Percentiles rank a stretch among this genome's conserved stretches.
phyloP scores from a whole-genome alignment of 2,329 filamentous ascomycete genomes.

The Fusarium udum region DNA sequence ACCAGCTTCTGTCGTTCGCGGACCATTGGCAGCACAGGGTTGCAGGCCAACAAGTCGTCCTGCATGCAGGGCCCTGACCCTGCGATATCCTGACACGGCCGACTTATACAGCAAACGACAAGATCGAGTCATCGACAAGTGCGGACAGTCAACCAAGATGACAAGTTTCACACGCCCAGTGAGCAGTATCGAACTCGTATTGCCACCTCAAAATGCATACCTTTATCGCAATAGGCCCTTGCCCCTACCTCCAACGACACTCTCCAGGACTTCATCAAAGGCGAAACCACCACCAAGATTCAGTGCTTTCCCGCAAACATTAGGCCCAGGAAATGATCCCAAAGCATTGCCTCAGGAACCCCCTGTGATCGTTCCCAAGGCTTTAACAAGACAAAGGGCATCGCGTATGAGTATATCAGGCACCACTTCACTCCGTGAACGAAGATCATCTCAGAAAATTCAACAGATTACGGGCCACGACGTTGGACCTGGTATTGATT shows the following conservation, averaged over 20 bases:
- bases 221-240: slow-evolving; percentile 37
- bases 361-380: slow-evolving; percentile 10
- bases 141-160: slow-evolving; percentile 20
- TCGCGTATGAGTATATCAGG: slow-evolving; percentile 34
- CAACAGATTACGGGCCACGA: slow-evolving; percentile 55
- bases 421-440: slow-evolving; percentile 30
- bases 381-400: slow-evolving; percentile 27
- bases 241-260: slow-evolving; percentile 30
- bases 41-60: slow-evolving; percentile 23
- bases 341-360: slow-evolving; percentile 29
- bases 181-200: slow-evolving; percentile 30
- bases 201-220: slow-evolving; percentile 38
- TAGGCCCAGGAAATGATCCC: slow-evolving; percentile 34
- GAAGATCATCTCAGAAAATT: slow-evolving; percentile 51
- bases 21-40: slow-evolving; percentile 12
- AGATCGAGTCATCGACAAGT: background rate
- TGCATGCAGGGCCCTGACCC: slow-evolving; percentile 20
- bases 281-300: slow-evolving; percentile 21
- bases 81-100: slow-evolving; percentile 6
- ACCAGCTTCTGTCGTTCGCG: slow-evolving; percentile 14
- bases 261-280: slow-evolving; percentile 12
- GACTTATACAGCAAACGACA: background rate
- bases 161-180: slow-evolving; percentile 20
- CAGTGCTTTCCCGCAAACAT: slow-evolving; percentile 29
- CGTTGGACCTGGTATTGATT: slow-evolving; percentile 43